Percentiles rank a stretch among this genome's conserved stretches.
These are phyloP conservation scores for Pythium aristosporum DNA, from an alignment of 352 stramenopile species.

Conservation along the genomic window DNA sequence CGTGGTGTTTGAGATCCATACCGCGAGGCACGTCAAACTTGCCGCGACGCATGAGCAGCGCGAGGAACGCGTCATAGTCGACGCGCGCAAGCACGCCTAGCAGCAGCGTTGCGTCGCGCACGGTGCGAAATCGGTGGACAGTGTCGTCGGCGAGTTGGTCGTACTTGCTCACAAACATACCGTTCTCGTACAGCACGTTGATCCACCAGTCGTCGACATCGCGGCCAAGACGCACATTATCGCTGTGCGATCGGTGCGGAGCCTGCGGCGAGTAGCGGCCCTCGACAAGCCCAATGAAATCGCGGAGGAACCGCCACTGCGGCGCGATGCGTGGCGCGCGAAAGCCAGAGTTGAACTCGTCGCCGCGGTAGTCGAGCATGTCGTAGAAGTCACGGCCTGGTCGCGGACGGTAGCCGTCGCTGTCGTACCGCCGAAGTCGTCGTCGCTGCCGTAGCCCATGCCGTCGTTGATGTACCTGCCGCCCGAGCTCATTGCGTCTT, in stretches of 20 bases:
- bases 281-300: not conserved
- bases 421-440: no score
- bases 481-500: no score
- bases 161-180: not conserved
- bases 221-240: not conserved
- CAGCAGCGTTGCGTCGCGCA: not conserved
- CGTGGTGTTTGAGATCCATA: not conserved
- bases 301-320: not conserved
- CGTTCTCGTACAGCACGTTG: no score
- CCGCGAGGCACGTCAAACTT: not conserved
- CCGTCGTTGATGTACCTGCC: no score
- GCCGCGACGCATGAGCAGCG: slow-evolving; percentile 1
- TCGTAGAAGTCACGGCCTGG: not conserved
- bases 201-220: slow-evolving; percentile 2
- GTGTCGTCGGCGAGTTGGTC: not conserved
- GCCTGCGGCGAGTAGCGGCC: not conserved
- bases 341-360: not conserved
- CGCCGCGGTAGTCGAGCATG: not conserved
- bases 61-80: slow-evolving; percentile 2
- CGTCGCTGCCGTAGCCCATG: no score
- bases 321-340: not conserved
- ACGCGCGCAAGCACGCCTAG: not conserved
- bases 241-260: not conserved
- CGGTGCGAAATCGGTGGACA: not conserved
- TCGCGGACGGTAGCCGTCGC: no score